Evolutionary conservation across 2,329 filamentous ascomycete genomes (phyloP), one percentile per base, ranked within the genome.

Genomic region (Aspergillus sp.): DNA sequence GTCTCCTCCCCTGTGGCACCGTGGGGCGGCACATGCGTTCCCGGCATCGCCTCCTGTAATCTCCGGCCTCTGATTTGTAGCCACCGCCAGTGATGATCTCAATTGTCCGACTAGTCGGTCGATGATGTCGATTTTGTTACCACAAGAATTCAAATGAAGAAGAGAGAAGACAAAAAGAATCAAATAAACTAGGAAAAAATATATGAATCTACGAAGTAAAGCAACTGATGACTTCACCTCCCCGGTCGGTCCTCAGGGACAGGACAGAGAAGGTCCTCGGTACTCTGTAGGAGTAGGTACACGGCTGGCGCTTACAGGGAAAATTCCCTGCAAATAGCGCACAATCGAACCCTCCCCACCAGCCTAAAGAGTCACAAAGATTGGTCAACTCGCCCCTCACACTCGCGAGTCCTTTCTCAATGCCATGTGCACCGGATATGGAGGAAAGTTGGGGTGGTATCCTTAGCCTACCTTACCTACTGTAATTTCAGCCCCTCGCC

Each of bases 21-120:
- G 53, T 58, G 54, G 52, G 55, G 54, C 57, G 45, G 55, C 58
- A 57, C 50, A 57, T 57, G 54, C 56, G 50, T 51, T 52, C 52
- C 48, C 40, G 40, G 49, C 51, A 53, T 55, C 58, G 46, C 54
- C 54, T 60, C 58, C 54, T 57, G 50, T 54, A 57, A 58, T 61
- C 56, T 60, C 53, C 50, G 58, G 52, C 41, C 41, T 60, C 53
- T 62, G 59, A 62, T 62, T 60, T 57, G 59, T 56, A 58, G 58
- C 49, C 52, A 52, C 50, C 29, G 20, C 49, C 46, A 48, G 43
- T 45, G 59, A 62, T 62, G 59, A 62, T 60, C 59, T 60, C 29
- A 50, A 50, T 45, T 50, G 47, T 45, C 47, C 47, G 47, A 50
- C 25, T 45, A 50, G 47, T 50, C 14, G 40, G 17, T 44, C 19